Evolutionary conservation across 805 yeast genomes (phyloP), one percentile per base, ranked within the genome.

Genomic region (Tetrapisispora arboricola): DNA sequence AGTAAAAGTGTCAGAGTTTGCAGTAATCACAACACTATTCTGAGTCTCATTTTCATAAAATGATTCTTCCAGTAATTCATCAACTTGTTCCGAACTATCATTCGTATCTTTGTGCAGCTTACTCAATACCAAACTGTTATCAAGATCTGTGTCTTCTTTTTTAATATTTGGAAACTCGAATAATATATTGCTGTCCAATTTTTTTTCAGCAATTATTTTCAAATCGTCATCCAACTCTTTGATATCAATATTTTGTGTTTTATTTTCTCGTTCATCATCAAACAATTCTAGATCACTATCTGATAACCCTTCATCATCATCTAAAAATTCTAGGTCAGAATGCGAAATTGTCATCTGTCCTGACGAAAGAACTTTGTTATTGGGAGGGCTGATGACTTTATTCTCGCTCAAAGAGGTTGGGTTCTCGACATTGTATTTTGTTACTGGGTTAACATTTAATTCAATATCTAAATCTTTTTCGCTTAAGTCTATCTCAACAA

Each of bases 211-310:
- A 4, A 61, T 52, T 20, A 59, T 58, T 32, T 53, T 58, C 28
- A 61, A 44, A 30, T 61, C 65, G 41, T 58, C 60, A 47, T 61
- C 64, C 22, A 60, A 30, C 36, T 56, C 60, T 34, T 53, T 41
- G 15, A 58, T 51, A 37, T 55, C 45, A 4, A 44, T 35, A 11
- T 33, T 36, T 30, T 51, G 58, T 2, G 61, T 53, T 31, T 44
- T 40, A 39, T 56, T 53, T 39, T 61, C 64, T 30, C 65, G 48
- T 47, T 62, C 66, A 15, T 58, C 58, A 41, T 60, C 65, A 42
- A 55, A 60, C 21, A 53, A 57, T 47, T 50, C 66, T 18, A 59
- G 44, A 46, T 61, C 66, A 40, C 58, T 54, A 42, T 64, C 64
- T 18, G 55, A 52, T 42, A 60, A 61, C 15, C 53, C 60, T 18